Percentiles rank a stretch among this genome's conserved stretches.
Conservation (phyloP, 1,284 basidiomycete species). For the Inonotus hispidus region DNA sequence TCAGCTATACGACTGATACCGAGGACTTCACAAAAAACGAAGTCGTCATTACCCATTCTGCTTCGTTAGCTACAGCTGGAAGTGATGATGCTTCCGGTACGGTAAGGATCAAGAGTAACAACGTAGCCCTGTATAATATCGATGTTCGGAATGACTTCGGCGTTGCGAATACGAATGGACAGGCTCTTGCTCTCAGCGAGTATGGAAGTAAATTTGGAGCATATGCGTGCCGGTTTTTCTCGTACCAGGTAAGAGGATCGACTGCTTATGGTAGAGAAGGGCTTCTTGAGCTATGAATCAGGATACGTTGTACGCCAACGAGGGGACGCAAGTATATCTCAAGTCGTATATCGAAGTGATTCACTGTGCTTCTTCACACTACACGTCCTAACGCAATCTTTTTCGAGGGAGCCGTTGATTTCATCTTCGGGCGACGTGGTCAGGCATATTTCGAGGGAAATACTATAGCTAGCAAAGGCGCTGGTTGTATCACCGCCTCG, state of each 20-base stretch:
- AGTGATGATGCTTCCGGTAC: constrained; percentile 53
- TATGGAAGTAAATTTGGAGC: constrained; percentile 45
- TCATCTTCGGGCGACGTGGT: constrained; percentile 43
- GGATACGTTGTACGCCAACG: constrained; percentile 37
- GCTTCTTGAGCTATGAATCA: constrained; percentile 12
- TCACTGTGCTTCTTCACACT: constrained; percentile 12
- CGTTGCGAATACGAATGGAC: constrained; percentile 31
- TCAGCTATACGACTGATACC: constrained; percentile 39
- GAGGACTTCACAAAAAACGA: constrained; percentile 34
- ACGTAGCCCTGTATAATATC: constrained; percentile 51
- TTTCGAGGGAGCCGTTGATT: constrained; percentile 46
- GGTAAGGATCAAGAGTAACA: constrained; percentile 44
- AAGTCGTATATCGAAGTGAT: constrained; percentile 42
- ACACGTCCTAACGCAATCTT: constrained; percentile 24
- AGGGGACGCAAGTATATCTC: constrained; percentile 45
- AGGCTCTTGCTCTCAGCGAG: constrained; percentile 50
- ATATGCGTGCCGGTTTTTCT: constrained; percentile 48
- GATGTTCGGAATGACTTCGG: constrained; percentile 52
- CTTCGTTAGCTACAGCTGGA: constrained; percentile 34
- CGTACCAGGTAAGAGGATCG: constrained; percentile 40
- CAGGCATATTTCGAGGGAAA: constrained; percentile 43
- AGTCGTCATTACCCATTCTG: constrained; percentile 25
- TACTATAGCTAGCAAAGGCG: constrained; percentile 34
- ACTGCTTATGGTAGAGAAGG: not conserved
- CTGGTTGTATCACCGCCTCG: constrained; percentile 47